Base-by-base conservation (phyloP, 768 basidiomycete genomes). In the Dioszegia hungarica region DNA sequence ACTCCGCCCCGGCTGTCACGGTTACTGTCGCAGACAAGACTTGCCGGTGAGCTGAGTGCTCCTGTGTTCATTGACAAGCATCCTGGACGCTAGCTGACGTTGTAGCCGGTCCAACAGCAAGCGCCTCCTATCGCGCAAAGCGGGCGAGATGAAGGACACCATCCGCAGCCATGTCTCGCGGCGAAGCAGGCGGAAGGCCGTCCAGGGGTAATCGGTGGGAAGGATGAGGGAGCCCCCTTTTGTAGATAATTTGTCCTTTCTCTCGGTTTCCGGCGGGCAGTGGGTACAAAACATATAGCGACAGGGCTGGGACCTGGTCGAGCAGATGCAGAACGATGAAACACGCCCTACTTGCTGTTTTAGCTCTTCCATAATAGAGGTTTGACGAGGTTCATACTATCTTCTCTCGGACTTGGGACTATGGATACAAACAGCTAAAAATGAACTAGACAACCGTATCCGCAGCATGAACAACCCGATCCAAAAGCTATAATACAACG, bases 11-110 rank as follows among this genome's bases (percentile, higher is more conserved):
- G 19, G 49, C 49, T 10, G 36, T 22, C 17, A 51, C 49, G 15
- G 49, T 51, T 9, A 51, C 49, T 17, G 49, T 51, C 3, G 17
- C 36, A 2, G 34, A 38, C 37, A 24, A 51, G 49, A 25, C 49
- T 38, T 51, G 49, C 29, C 34, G 36, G 49, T 51, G 37, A 51
- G 49, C 39, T 3, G n/a, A n/a, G n/a, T n/a, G n/a, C 3, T n/a
- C 8, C 19, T 17, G 12, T 4, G 10, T 5, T 44, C 43, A 8
- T 24, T 25, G 9, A 28, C 47, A 20, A 14, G 2, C 31, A 20
- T 34, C 27, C 19, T n/a, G 47, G 31, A 2, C 3, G 22, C 6
- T 33, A 34, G 33, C 47, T 49, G 31, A 49, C 33, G 24, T 34
- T 34, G 5, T 19, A 38, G 36, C 19, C 34, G 49, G 27, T 38